Evolutionary conservation across 805 yeast genomes (phyloP).

Genomic region (Henningerozyma blattae): DNA sequence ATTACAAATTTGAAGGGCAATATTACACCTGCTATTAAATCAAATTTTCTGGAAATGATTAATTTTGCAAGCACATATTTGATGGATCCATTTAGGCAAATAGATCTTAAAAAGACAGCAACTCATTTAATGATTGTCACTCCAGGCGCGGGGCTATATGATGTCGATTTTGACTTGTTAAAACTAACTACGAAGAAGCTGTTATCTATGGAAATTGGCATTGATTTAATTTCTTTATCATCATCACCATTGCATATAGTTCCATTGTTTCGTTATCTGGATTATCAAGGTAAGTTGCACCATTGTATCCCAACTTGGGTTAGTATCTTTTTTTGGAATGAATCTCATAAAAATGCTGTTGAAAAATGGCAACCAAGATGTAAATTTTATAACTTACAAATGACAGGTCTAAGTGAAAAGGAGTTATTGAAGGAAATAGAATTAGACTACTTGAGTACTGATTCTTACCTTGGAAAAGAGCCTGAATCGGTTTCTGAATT

Average conservation of each 20-base stretch:
- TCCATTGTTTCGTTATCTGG: conserved; percentile 70
- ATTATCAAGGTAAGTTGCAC: conserved; percentile 35
- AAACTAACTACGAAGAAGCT: conserved; percentile 65
- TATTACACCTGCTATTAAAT: conserved; percentile 77
- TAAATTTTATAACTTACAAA: conserved; percentile 87
- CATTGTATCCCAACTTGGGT: conserved; percentile 93
- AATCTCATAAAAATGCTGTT: conserved; percentile 27
- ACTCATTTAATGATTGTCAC: conserved; percentile 79
- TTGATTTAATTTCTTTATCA: conserved; percentile 79
- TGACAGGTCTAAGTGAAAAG: conserved; percentile 97
- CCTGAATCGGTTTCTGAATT: conserved; percentile 37
- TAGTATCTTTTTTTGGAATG: conserved; percentile 84
- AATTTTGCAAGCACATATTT: conserved; percentile 71
- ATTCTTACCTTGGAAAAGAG: conserved; percentile 9
- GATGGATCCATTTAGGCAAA: conserved; percentile 66
- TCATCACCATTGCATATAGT: conserved; percentile 88
- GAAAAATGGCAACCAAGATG: conserved; percentile 85
- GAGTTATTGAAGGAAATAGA: conserved; percentile 56
- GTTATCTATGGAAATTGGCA: conserved; percentile 67
- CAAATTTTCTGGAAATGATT: conserved; percentile 79
- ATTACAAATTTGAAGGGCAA: conserved; percentile 38
- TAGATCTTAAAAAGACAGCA: conserved; percentile 83
- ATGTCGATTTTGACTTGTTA: conserved; percentile 73
- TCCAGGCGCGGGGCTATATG: conserved; percentile 90
- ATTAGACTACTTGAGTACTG: conserved; percentile 42